Conservation (phyloP, 805 yeast species). For the Maudiozyma saulgeensis region DNA sequence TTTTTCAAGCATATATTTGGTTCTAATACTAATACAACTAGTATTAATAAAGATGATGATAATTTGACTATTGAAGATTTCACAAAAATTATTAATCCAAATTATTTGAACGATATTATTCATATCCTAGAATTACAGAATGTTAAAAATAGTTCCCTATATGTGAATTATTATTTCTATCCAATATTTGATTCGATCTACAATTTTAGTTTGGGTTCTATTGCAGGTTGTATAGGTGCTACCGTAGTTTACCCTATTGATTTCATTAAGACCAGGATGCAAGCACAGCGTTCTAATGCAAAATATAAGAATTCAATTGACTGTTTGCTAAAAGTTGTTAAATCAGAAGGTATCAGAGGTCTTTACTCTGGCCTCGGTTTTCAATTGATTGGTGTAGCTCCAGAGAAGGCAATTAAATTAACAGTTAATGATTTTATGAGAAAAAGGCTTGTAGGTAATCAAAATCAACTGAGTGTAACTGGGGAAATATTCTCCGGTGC, state of each 20-base stretch:
- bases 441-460: slow-evolving; percentile 49
- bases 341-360: slow-evolving; percentile 73
- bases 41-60: background rate
- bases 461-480: slow-evolving; percentile 38
- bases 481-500: slow-evolving; percentile 86
- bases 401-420: slow-evolving; percentile 93
- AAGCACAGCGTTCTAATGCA: slow-evolving; percentile 72
- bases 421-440: slow-evolving; percentile 88
- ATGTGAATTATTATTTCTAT: slow-evolving; percentile 35
- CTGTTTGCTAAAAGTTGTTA: slow-evolving; percentile 70
- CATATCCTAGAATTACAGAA: slow-evolving; percentile 25
- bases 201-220: slow-evolving; percentile 81
- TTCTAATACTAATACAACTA: background rate
- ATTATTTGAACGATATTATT: slow-evolving; percentile 29
- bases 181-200: slow-evolving; percentile 79
- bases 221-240: slow-evolving; percentile 98
- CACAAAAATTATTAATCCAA: slow-evolving; percentile 34
- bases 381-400: slow-evolving; percentile 94
- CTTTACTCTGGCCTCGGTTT: slow-evolving; percentile 90
- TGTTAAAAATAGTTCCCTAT: slow-evolving; percentile 21
- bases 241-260: slow-evolving; percentile 95
- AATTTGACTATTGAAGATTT: slow-evolving; percentile 32
- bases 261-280: slow-evolving; percentile 93
- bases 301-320: slow-evolving; percentile 74
- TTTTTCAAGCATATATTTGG: background rate